Evolutionary conservation across 176 grass and related monocot species (phyloP).

Genomic region (Carex kokanica): DNA sequence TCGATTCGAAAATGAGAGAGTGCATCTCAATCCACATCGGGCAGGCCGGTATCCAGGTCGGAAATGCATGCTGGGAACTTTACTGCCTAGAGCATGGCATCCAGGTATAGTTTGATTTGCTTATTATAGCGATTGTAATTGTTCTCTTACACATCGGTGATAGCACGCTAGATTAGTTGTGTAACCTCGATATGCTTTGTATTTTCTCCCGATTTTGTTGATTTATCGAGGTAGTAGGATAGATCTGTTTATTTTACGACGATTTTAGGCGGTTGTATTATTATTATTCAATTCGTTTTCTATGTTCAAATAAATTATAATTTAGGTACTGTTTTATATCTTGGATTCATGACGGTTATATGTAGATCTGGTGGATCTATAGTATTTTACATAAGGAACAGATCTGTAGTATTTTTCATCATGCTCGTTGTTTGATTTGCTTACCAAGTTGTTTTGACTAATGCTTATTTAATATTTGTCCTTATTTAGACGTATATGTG

Average conservation of each 20-base stretch:
- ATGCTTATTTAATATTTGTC: neutral
- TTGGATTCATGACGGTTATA: neutral
- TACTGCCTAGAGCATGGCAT: conserved; percentile 95
- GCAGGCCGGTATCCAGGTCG: conserved; percentile 83
- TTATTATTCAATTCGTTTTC: neutral
- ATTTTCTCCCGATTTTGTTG: neutral
- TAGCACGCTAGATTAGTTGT: neutral
- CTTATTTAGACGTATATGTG: neutral
- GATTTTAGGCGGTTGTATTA: neutral
- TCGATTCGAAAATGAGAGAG: conserved; percentile 55
- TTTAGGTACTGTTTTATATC: neutral
- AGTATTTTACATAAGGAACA: neutral
- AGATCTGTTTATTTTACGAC: neutral
- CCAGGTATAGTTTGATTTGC: conserved; percentile 34
- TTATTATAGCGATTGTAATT: neutral
- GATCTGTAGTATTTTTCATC: neutral
- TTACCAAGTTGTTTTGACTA: too few relatives aligned
- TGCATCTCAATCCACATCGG: conserved; percentile 91
- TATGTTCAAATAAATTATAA: neutral
- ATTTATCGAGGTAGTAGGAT: neutral
- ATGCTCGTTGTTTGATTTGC: too few relatives aligned
- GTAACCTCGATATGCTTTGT: too few relatives aligned
- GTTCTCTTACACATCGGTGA: neutral
- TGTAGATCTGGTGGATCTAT: neutral
- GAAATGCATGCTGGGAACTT: conserved; percentile 82